Conservation (phyloP, 352 stramenopile genomes). For the Globisporangium heterothallicum region DNA sequence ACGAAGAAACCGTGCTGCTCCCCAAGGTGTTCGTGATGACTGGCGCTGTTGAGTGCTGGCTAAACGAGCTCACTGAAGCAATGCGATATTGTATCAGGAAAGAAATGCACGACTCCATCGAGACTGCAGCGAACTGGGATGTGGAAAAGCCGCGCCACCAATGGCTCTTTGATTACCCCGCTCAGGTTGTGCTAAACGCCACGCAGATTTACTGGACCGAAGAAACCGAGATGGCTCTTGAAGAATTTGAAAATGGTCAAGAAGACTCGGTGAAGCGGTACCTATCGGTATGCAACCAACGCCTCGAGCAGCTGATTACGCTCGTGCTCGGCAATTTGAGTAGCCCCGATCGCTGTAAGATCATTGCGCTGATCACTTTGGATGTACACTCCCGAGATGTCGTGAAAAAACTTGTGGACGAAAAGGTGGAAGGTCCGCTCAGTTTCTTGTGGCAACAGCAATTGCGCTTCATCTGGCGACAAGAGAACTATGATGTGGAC, state of each 20-base stretch:
- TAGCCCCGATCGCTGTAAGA: slow-evolving; percentile 89
- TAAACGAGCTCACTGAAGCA: slow-evolving; percentile 83
- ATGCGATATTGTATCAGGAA: slow-evolving; percentile 82
- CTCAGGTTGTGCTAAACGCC: slow-evolving; percentile 83
- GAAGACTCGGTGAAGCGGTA: slow-evolving; percentile 87
- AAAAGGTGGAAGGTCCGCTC: slow-evolving; percentile 84
- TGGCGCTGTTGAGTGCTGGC: slow-evolving; percentile 79
- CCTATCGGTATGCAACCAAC: slow-evolving; percentile 69
- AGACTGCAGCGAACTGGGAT: slow-evolving; percentile 89
- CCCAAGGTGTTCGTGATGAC: slow-evolving; percentile 81
- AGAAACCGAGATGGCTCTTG: slow-evolving; percentile 90
- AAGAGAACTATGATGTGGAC: slow-evolving; percentile 93
- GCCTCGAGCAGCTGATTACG: slow-evolving; percentile 90
- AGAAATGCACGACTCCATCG: slow-evolving; percentile 85
- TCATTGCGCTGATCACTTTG: slow-evolving; percentile 95
- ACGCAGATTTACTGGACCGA: slow-evolving; percentile 96
- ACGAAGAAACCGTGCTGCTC: slow-evolving; percentile 56
- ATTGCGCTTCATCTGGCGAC: slow-evolving; percentile 87
- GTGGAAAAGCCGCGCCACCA: slow-evolving; percentile 95
- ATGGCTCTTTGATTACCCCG: slow-evolving; percentile 97
- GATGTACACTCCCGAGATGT: slow-evolving; percentile 94
- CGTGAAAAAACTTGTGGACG: slow-evolving; percentile 85
- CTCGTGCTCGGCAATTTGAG: slow-evolving; percentile 87
- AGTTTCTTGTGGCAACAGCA: slow-evolving; percentile 89
- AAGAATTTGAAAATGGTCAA: slow-evolving; percentile 86